Evolutionary conservation across 2,329 filamentous ascomycete genomes (phyloP).

Genomic region (Ceratocystiopsis brevicomis): DNA sequence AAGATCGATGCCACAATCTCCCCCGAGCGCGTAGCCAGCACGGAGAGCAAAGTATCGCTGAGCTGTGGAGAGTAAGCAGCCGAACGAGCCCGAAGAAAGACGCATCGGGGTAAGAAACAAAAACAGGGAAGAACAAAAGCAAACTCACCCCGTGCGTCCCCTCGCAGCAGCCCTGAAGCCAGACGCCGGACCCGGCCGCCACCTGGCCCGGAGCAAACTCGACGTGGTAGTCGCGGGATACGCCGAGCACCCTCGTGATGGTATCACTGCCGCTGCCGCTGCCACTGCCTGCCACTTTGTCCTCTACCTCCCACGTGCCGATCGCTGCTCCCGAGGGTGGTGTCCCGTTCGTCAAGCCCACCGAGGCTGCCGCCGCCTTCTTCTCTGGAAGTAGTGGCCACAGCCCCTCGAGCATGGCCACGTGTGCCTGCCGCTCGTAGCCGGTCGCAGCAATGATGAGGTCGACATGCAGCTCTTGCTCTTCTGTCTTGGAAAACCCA

Average conservation of each 20-base stretch:
- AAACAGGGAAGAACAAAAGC: constrained; percentile 12
- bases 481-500: constrained; percentile 20
- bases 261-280: not conserved
- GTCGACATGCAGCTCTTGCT: constrained; percentile 60
- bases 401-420: constrained; percentile 52
- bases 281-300: not conserved
- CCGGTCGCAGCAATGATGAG: constrained; percentile 75
- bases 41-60: constrained; percentile 65
- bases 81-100: too few species aligned
- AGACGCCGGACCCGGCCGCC: constrained; percentile 57
- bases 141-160: constrained; percentile 66
- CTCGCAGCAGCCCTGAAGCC: constrained; percentile 89
- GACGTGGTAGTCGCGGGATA: constrained; percentile 63
- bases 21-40: constrained; percentile 55
- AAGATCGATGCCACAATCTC: constrained; percentile 67
- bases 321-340: constrained; percentile 4
- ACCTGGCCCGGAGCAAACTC: constrained; percentile 51
- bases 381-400: constrained; percentile 43
- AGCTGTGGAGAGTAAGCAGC: constrained; percentile 27
- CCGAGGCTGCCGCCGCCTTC: not conserved
- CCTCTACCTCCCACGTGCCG: constrained; percentile 10
- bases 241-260: constrained; percentile 34
- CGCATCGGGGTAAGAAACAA: constrained; percentile 3
- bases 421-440: constrained; percentile 60
- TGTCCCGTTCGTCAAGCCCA: not conserved